A percentile compares a stretch with the other conserved stretches of the same genome.
phyloP scores from a whole-genome alignment of 2,329 filamentous ascomycete species.

The Ophiostoma sp. region DNA sequence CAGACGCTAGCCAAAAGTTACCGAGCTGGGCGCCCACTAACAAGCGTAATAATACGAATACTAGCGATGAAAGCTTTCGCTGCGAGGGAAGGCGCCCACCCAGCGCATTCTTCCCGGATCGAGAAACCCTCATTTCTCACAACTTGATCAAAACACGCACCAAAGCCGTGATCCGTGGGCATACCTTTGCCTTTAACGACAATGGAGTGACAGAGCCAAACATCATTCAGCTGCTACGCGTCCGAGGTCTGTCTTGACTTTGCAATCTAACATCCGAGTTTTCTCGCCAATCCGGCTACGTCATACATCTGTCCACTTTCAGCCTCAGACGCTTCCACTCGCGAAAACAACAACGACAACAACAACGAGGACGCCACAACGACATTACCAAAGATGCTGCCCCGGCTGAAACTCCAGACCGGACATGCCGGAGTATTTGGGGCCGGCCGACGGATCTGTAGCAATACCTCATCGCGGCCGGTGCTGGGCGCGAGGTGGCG shows the following conservation, averaged over 20 bases:
- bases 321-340: background rate
- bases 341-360: background rate
- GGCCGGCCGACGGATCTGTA: background rate
- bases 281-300: background rate
- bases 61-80: background rate
- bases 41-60: background rate
- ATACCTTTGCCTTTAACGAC: background rate
- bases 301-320: constrained; percentile 13
- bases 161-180: background rate
- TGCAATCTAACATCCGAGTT: background rate
- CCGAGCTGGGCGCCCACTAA: background rate
- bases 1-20: background rate
- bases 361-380: background rate
- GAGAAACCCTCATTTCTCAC: background rate
- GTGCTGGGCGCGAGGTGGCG: background rate
- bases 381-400: background rate
- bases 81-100: background rate
- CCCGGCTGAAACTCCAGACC: background rate
- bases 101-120: constrained; percentile 5
- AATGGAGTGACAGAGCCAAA: background rate
- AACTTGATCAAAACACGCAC: background rate
- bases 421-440: background rate
- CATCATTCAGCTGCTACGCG: background rate
- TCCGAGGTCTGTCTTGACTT: background rate
- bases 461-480: background rate